Percentiles rank a stretch among this genome's conserved stretches.
These are phyloP conservation scores for Solanum hybrid DNA, from an alignment of 305 asterid genomes.

Conservation along the genomic window DNA sequence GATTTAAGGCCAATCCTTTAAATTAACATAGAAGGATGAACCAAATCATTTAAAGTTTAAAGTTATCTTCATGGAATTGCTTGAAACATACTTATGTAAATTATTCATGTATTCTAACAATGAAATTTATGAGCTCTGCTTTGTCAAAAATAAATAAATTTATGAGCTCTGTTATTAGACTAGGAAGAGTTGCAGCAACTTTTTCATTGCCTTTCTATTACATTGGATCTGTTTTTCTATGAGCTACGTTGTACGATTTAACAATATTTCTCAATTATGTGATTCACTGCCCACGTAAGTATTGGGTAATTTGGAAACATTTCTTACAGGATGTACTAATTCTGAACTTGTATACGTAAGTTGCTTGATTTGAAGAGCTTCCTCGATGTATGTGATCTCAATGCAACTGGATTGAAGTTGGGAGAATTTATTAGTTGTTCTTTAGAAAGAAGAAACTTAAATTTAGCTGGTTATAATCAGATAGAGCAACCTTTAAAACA, in stretches of 20 bases:
- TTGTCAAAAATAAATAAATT: background rate
- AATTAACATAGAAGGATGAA: background rate
- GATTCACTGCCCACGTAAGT: background rate
- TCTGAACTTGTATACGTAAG: background rate
- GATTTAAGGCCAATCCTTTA: background rate
- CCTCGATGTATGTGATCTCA: background rate
- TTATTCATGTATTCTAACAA: background rate
- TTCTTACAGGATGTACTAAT: background rate
- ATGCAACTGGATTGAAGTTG: background rate
- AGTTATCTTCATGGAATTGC: background rate
- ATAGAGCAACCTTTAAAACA: background rate
- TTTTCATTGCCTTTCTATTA: background rate
- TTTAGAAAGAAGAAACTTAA: background rate
- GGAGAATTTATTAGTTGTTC: background rate
- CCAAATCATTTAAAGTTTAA: background rate
- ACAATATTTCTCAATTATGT: background rate
- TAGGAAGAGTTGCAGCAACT: background rate
- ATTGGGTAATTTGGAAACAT: background rate
- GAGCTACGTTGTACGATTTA: background rate
- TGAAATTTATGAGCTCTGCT: background rate
- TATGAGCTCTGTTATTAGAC: background rate
- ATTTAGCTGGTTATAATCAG: background rate
- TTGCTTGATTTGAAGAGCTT: slow-evolving; percentile 3
- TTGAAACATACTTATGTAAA: background rate
- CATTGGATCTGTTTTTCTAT: background rate